These are phyloP conservation scores for Neurospora sp. DNA, from an alignment of 495 filamentous ascomycete genomes.

Conservation along the genomic window DNA sequence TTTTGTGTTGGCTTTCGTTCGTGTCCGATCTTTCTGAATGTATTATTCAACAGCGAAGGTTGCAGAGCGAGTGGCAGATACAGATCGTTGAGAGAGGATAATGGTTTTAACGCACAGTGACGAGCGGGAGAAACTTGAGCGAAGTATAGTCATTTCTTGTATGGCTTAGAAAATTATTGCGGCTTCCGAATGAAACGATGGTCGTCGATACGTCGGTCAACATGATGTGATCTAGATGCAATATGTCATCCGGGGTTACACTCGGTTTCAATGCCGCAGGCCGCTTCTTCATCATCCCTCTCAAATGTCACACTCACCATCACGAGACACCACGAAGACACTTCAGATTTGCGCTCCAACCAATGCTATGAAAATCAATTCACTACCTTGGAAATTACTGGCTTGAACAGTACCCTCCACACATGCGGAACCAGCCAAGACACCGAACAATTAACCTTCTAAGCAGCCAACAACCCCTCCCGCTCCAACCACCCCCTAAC, in stretches of 20 bases:
- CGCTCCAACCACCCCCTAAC: constrained; percentile 11
- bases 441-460: neutral
- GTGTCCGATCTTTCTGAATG: too few relatives aligned
- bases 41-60: too few relatives aligned
- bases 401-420: too few relatives aligned
- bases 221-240: neutral
- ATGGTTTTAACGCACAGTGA: neutral
- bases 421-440: too few relatives aligned
- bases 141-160: neutral
- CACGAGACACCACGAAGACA: too few relatives aligned
- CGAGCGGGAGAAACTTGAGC: neutral
- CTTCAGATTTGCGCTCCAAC: too few relatives aligned
- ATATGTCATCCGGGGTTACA: neutral
- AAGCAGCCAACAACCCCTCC: neutral
- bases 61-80: too few relatives aligned
- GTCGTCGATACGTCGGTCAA: neutral
- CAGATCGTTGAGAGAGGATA: neutral
- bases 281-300: neutral
- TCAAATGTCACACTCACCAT: too few relatives aligned
- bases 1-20: neutral
- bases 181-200: neutral
- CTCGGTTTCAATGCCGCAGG: neutral
- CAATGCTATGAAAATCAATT: too few relatives aligned
- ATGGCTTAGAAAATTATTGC: neutral
- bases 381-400: neutral